Evolutionary conservation across 2,329 filamentous ascomycete genomes (phyloP), one percentile per base, ranked within the genome.

Genomic region (Byssothecium circinans): DNA sequence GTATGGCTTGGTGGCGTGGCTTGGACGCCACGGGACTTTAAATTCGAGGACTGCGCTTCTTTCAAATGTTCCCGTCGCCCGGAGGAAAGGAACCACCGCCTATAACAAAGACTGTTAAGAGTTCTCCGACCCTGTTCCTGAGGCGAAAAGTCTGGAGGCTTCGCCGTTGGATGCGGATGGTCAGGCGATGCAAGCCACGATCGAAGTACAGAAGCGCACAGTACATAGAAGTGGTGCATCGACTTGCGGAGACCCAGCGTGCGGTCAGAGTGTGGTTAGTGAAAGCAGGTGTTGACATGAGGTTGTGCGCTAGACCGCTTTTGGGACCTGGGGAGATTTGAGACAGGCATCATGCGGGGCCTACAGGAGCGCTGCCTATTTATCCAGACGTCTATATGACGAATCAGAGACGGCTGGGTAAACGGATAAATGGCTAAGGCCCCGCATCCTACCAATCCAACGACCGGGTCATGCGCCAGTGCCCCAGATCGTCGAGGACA

Each of bases 401-500:
- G 38, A 57, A 30, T 50, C 45, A 52, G 32, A 23, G 8, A 5
- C 2, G 1, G 20, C 30, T 20, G 56, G 52, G 18, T 57, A 53
- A 54, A 55, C 27, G 49, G 51, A n/a, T 53, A 48, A 54, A 52
- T 17, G 23, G n/a, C 15, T 14, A 35, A 19, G 39, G 40, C 54
- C 49, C 53, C 52, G 53, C 50, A 45, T 27, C 45, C 38, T 48
- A 48, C 50, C 43, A 22, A 38, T 46, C 55, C 57, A 52, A 42
- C 45, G 47, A 58, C 57, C 57, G 46, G 57, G 57, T 49, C 45
- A 44, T 48, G 33, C 18, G 32, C 37, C 41, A 47, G 27, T 49
- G 20, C 52, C 54, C 52, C 50, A 54, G 61, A 65, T 65, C 60
- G 58, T 54, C 60, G 53, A 58, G 60, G 58, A 64, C 62, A 61